These are phyloP conservation scores for Torrubiellomyces zombiae DNA, from an alignment of 2,329 filamentous ascomycete genomes.

Conservation along the genomic window DNA sequence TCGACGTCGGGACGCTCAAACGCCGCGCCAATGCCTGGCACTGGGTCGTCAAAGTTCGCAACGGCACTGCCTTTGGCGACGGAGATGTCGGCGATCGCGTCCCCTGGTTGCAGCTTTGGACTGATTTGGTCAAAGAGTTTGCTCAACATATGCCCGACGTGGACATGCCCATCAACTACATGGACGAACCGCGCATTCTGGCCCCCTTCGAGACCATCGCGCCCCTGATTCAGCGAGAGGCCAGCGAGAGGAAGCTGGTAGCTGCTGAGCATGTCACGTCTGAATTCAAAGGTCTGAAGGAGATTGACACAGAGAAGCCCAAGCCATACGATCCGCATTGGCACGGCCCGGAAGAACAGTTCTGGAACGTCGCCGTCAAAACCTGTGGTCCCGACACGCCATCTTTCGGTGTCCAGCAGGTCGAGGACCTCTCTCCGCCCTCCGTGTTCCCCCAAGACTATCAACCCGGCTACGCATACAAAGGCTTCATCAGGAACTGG, in stretches of 20 bases:
- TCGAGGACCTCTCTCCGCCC: slow-evolving; percentile 13
- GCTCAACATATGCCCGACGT: slow-evolving; percentile 41
- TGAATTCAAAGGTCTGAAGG: slow-evolving; percentile 22
- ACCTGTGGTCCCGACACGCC: slow-evolving; percentile 40
- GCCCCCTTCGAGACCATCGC: slow-evolving; percentile 41
- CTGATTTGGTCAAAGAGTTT: slow-evolving; percentile 31
- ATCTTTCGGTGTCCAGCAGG: slow-evolving; percentile 19
- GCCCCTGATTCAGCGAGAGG: slow-evolving; percentile 30
- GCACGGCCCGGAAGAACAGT: slow-evolving; percentile 27
- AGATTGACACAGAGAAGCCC: slow-evolving; percentile 17
- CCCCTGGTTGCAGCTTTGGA: slow-evolving; percentile 30
- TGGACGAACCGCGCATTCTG: slow-evolving; percentile 47
- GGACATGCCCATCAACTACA: slow-evolving; percentile 48
- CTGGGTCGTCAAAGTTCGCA: slow-evolving; percentile 30
- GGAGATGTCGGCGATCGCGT: slow-evolving; percentile 24
- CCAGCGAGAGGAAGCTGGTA: slow-evolving; percentile 23
- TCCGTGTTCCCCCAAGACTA: slow-evolving; percentile 18
- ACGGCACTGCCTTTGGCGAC: slow-evolving; percentile 21
- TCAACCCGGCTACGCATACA: slow-evolving; percentile 18
- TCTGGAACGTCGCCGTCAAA: slow-evolving; percentile 41
- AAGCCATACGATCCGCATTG: slow-evolving; percentile 29
- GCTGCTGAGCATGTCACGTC: slow-evolving; percentile 26
- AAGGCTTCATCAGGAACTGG: slow-evolving; percentile 40
- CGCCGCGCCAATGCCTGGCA: slow-evolving; percentile 24
- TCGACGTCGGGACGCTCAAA: slow-evolving; percentile 24